Evolutionary conservation across 495 filamentous ascomycete genomes (phyloP).

Genomic region (Xylaria flabelliformis): DNA sequence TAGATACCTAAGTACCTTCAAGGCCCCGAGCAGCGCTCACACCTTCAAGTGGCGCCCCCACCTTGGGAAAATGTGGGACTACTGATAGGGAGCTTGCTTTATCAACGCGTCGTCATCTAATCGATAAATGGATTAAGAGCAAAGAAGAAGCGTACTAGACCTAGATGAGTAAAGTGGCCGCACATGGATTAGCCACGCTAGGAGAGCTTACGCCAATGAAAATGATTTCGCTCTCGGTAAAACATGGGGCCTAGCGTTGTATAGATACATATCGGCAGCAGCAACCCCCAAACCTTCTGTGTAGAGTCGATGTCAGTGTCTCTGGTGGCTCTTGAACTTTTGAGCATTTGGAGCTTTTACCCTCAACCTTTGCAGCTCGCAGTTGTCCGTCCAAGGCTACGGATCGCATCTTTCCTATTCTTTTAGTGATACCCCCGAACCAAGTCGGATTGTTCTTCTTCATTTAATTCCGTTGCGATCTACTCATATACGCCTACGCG

Average conservation of each 20-base stretch:
- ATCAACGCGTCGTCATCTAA: slow-evolving; percentile 18
- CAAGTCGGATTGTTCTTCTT: slow-evolving; percentile 17
- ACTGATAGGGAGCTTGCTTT: neutral
- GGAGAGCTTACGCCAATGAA: slow-evolving; percentile 27
- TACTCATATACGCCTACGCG: neutral
- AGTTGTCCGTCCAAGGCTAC: slow-evolving; percentile 1
- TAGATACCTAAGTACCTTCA: too few species aligned
- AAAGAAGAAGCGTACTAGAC: neutral
- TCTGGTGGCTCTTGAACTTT: neutral
- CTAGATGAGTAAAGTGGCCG: neutral
- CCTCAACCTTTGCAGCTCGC: neutral
- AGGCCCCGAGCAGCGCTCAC: too few species aligned
- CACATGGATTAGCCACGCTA: neutral
- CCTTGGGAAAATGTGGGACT: neutral
- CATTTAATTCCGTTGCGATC: slow-evolving; percentile 22
- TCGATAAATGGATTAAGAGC: neutral
- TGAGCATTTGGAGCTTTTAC: slow-evolving; percentile 14
- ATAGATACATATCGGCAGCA: slow-evolving; percentile 35
- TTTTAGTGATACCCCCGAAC: slow-evolving; percentile 36
- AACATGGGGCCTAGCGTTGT: slow-evolving; percentile 44
- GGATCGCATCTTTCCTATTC: slow-evolving; percentile 31
- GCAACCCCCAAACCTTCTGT: slow-evolving; percentile 34
- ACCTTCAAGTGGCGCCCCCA: neutral
- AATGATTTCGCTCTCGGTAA: slow-evolving; percentile 25
- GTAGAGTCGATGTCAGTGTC: slow-evolving; percentile 27